These are phyloP conservation scores for Agaricus subrufescens DNA, from an alignment of 768 basidiomycete genomes.

Conservation along the genomic window DNA sequence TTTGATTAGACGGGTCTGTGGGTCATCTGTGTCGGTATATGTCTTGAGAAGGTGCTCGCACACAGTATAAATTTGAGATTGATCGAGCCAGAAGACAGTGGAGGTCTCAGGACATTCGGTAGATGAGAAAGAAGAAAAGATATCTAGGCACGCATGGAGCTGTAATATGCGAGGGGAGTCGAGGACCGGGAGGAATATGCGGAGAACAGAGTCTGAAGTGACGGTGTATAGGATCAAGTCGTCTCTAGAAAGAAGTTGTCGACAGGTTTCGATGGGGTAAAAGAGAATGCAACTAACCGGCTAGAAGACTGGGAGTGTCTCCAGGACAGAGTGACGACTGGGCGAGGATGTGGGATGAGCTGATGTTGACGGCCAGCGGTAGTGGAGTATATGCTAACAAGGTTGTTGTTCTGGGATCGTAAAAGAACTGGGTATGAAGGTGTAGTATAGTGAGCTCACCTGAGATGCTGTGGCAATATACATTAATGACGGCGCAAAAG, in stretches of 20 bases:
- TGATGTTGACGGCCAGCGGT: slow-evolving; percentile 69
- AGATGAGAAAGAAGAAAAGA: slow-evolving; percentile 53
- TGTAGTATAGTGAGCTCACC: slow-evolving; percentile 31
- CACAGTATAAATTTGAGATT: slow-evolving; percentile 48
- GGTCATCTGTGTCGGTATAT: slow-evolving; percentile 36
- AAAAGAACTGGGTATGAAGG: background rate
- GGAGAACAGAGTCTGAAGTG: slow-evolving; percentile 75
- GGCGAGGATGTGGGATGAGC: slow-evolving; percentile 67
- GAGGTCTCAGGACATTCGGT: slow-evolving; percentile 35
- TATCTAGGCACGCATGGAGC: slow-evolving; percentile 74
- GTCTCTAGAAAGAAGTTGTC: slow-evolving; percentile 38
- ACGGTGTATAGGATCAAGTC: slow-evolving; percentile 80
- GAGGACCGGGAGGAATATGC: slow-evolving; percentile 84
- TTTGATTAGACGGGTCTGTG: slow-evolving; percentile 40
- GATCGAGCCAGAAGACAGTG: slow-evolving; percentile 66
- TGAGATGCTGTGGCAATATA: slow-evolving; percentile 63
- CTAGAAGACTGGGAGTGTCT: slow-evolving; percentile 63
- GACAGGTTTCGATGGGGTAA: background rate
- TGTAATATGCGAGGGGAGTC: slow-evolving; percentile 84
- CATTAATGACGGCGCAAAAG: slow-evolving; percentile 74
- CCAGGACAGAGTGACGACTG: slow-evolving; percentile 68
- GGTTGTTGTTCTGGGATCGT: slow-evolving; percentile 43
- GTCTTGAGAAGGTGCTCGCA: slow-evolving; percentile 37
- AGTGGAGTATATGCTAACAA: slow-evolving; percentile 65
- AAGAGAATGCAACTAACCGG: slow-evolving; percentile 29